These are phyloP conservation scores for Venturia oleaginea DNA, from an alignment of 2,329 filamentous ascomycete genomes.

Conservation along the genomic window DNA sequence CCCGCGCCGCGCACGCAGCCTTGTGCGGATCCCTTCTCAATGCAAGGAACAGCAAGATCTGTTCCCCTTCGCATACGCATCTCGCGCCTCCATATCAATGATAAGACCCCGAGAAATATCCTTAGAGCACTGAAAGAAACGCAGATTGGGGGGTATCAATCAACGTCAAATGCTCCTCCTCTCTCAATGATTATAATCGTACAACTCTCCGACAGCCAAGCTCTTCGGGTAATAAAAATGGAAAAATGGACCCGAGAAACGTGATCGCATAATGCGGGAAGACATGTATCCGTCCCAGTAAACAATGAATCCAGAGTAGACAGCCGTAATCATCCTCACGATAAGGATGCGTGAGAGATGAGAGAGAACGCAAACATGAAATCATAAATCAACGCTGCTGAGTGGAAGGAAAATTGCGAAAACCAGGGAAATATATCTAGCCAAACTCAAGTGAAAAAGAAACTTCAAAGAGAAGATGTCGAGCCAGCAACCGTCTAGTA, in stretches of 20 bases:
- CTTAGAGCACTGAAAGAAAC: slow-evolving; percentile 2
- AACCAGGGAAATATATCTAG: not conserved
- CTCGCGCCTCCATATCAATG: not conserved
- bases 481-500: slow-evolving; percentile 40
- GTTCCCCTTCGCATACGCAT: not conserved
- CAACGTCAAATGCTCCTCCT: slow-evolving; percentile 8
- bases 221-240: not conserved
- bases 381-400: slow-evolving; percentile 1
- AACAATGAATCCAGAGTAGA: not conserved
- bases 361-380: not conserved
- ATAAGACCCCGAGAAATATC: slow-evolving; percentile 3
- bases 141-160: slow-evolving; percentile 7
- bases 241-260: not conserved
- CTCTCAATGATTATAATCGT: slow-evolving; percentile 1
- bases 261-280: not conserved
- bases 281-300: not conserved
- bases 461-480: not conserved
- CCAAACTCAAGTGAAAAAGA: not conserved
- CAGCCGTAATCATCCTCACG: not conserved
- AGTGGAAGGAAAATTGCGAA: not conserved
- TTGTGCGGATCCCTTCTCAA: not conserved
- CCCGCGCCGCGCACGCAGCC: not conserved
- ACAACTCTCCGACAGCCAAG: slow-evolving; percentile 6
- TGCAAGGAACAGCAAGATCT: not conserved
- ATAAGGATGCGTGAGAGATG: not conserved